Conservation (phyloP, 352 stramenopile genomes). For the Phytophthora constricta region DNA sequence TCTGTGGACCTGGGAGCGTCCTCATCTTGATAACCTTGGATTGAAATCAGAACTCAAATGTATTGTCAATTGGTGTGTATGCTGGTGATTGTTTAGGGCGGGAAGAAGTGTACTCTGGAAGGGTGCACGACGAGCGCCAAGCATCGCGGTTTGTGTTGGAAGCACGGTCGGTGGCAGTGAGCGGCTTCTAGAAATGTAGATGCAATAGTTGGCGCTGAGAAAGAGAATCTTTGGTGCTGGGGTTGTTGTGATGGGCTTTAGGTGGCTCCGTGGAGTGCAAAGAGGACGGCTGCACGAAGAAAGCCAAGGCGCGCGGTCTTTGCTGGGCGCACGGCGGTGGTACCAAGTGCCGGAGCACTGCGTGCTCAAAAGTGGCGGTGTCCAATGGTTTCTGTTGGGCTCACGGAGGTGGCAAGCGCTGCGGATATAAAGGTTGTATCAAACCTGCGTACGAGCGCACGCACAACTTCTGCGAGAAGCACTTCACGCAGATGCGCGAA, state of each 20-base stretch:
- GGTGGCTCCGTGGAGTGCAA: slow-evolving; percentile 54
- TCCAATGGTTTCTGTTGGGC: slow-evolving; percentile 51
- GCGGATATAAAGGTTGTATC: slow-evolving; percentile 34
- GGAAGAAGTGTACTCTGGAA: slow-evolving; percentile 52
- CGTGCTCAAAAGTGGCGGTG: slow-evolving; percentile 47
- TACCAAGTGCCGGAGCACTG: slow-evolving; percentile 37
- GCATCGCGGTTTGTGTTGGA: slow-evolving; percentile 54
- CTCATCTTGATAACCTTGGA: neutral
- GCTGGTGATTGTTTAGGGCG: slow-evolving; percentile 30
- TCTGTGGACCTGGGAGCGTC: too few species aligned
- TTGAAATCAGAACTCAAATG: neutral
- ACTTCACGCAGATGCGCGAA: slow-evolving; percentile 30
- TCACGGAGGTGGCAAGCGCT: slow-evolving; percentile 51
- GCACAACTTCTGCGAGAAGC: slow-evolving; percentile 49
- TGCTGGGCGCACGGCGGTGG: slow-evolving; percentile 59
- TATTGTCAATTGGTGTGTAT: neutral
- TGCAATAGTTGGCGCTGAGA: neutral
- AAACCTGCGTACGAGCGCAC: slow-evolving; percentile 48
- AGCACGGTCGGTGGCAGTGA: slow-evolving; percentile 40
- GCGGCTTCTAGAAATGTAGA: too few species aligned
- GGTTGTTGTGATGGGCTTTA: neutral
- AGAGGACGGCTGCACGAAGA: slow-evolving; percentile 49
- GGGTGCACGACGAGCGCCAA: slow-evolving; percentile 54
- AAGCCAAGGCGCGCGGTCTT: slow-evolving; percentile 44
- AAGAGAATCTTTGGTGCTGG: neutral